Evolutionary conservation across 1,139 yeast species (phyloP), one percentile per base, ranked within the genome.

Genomic region (Saccharomyces uvarum): DNA sequence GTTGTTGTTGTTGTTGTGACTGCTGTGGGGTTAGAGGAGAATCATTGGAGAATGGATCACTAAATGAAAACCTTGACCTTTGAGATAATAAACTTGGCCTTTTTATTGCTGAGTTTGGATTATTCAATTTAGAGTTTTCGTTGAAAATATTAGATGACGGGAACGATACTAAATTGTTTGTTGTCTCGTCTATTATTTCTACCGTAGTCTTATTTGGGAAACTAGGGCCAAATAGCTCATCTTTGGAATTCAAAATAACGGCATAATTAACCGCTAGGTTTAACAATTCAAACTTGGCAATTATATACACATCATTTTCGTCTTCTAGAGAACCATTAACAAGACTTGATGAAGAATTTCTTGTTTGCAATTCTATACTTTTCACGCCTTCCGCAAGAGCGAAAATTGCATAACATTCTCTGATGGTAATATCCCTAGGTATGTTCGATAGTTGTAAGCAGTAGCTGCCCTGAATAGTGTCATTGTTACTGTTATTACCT

Each of bases 351-450:
- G 44, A 19, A 19, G 51, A 53, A 51, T 60, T 62, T 53, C 51
- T 61, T 53, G 64, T 64, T 51, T 73, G 73, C 52, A 88, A 70
- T 61, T 88, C 96, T 52, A 87, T 77, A 60, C 75, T 71, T 38
- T 83, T 68, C 61, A 86, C 88, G 62, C 88, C 96, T 55, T 79
- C 76, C 19, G 95, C 95, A 61, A 91, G 77, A 6, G 97, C 80
- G 68, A 91, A 91, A 32, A 91, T 77, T 38, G 88, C 76, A 47
- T 82, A 77, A 19, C 93, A 86, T 70, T 91, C 98, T 65, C 97
- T 81, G 32, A 77, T 69, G 2, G 91, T 72, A 49, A 90, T 73
- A 68, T 90, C 96, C 8, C 75, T 67, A 1, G 98, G 97, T 24
- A 89, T 70, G 64, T 86, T 85, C 57, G 75, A 75, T 47, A 85